Conservation (phyloP, 2,329 filamentous ascomycete genomes). For the Phaeosphaeria sp. region DNA sequence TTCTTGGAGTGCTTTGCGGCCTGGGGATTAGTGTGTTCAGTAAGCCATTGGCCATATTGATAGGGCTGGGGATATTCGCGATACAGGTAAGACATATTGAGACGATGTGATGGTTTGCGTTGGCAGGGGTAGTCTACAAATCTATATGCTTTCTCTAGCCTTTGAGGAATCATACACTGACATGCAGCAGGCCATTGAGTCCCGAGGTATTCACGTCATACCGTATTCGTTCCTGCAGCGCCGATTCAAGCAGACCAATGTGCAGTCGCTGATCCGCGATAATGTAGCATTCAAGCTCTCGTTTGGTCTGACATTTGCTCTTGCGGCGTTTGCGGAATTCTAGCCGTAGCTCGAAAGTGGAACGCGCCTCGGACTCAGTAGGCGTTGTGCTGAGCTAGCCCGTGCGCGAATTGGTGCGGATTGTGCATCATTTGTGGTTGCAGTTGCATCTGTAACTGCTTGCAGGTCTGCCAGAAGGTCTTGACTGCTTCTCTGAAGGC, state of each 20-base stretch:
- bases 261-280: conserved; percentile 60
- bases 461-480: conserved; percentile 46
- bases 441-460: conserved; percentile 45
- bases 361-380: conserved; percentile 4
- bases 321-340: conserved; percentile 70
- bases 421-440: conserved; percentile 38
- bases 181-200: conserved; percentile 54
- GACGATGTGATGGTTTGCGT: neutral
- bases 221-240: conserved; percentile 58
- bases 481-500: conserved; percentile 46
- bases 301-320: conserved; percentile 74
- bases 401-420: conserved; percentile 30
- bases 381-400: conserved; percentile 5
- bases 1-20: conserved; percentile 57
- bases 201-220: conserved; percentile 58
- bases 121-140: neutral
- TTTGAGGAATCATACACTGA: conserved; percentile 5
- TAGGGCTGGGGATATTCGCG: conserved; percentile 68
- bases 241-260: conserved; percentile 58
- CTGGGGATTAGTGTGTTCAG: conserved; percentile 74
- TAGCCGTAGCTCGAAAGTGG: conserved; percentile 28
- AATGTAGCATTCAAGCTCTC: conserved; percentile 71
- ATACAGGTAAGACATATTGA: conserved; percentile 64
- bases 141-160: neutral
- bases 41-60: conserved; percentile 69